A percentile compares a stretch with the other conserved stretches of the same genome.
phyloP scores from a whole-genome alignment of 2,329 filamentous ascomycete genomes.

The Massarina eburnea region DNA sequence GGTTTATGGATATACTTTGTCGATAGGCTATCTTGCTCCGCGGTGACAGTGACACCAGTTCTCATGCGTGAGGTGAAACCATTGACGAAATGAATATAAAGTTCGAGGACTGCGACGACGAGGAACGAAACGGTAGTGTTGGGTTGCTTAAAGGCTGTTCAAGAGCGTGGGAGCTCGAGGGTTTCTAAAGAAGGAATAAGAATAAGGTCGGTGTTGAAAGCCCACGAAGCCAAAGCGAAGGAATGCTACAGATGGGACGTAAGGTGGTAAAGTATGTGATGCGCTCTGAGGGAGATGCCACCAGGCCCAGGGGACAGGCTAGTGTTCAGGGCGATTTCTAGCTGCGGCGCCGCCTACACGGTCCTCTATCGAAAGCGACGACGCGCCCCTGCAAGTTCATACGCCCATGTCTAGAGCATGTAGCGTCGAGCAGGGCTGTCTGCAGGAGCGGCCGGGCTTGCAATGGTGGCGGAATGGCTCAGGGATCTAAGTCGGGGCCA shows the following conservation, averaged over 20 bases:
- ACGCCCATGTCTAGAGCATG: slow-evolving; percentile 23
- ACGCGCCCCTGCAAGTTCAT: slow-evolving; percentile 30
- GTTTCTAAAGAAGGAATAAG: slow-evolving; percentile 22
- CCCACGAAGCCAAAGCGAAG: slow-evolving; percentile 23
- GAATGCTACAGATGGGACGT: slow-evolving; percentile 26
- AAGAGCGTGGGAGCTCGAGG: slow-evolving; percentile 5
- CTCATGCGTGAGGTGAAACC: slow-evolving; percentile 32
- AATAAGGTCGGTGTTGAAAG: slow-evolving; percentile 25
- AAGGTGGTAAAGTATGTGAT: slow-evolving; percentile 30
- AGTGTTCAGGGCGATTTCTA: slow-evolving; percentile 28
- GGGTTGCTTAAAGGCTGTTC: slow-evolving; percentile 3
- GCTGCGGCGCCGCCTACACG: slow-evolving; percentile 33
- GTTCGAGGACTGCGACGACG: slow-evolving; percentile 22
- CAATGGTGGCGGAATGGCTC: slow-evolving; percentile 20
- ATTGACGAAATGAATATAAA: slow-evolving; percentile 11
- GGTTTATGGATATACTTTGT: not conserved
- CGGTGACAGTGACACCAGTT: not conserved
- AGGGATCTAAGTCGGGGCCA: slow-evolving; percentile 26
- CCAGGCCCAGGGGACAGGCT: slow-evolving; percentile 23
- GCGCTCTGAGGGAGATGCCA: slow-evolving; percentile 27
- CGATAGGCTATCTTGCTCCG: not conserved
- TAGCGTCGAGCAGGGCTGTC: slow-evolving; percentile 20
- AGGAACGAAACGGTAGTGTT: slow-evolving; percentile 20
- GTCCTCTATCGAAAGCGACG: slow-evolving; percentile 23
- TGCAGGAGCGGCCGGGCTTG: slow-evolving; percentile 23